phyloP scores from a whole-genome alignment of 805 yeast genomes.

The Candida gorgasii region DNA sequence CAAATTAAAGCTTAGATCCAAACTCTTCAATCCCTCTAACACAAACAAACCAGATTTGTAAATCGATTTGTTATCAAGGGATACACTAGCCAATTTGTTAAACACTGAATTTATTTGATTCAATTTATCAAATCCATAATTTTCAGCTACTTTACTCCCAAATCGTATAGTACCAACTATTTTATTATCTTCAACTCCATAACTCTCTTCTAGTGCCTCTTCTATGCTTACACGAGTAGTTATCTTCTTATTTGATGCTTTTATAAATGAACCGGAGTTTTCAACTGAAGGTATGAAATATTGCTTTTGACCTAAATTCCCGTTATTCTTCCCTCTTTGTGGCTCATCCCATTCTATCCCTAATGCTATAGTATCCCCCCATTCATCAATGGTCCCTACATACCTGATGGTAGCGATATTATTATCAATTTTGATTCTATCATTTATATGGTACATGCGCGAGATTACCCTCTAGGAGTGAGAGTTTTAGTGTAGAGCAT shows the following conservation, averaged over 20 bases:
- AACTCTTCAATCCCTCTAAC: constrained; percentile 21
- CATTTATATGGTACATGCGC: constrained; percentile 12
- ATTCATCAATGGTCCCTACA: constrained; percentile 56
- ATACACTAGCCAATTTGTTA: constrained; percentile 43
- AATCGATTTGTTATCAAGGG: constrained; percentile 49
- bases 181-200: constrained; percentile 27
- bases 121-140: constrained; percentile 64
- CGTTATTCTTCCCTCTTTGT: constrained; percentile 71
- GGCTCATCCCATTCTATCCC: constrained; percentile 90
- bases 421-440: constrained; percentile 25
- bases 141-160: constrained; percentile 60
- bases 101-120: constrained; percentile 50
- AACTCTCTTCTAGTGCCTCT: constrained; percentile 44
- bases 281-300: constrained; percentile 52
- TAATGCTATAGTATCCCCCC: constrained; percentile 58
- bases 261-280: constrained; percentile 65
- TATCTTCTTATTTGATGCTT: constrained; percentile 40
- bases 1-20: constrained; percentile 66
- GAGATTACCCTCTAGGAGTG: too few species aligned
- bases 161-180: constrained; percentile 37
- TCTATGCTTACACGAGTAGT: constrained; percentile 30
- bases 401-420: constrained; percentile 63
- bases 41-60: constrained; percentile 12
- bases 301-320: constrained; percentile 49
- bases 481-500: too few species aligned